Evolutionary conservation across 176 grass and related monocot species (phyloP), one percentile per base, ranked within the genome.

Genomic region (Oryza meyeriana): DNA sequence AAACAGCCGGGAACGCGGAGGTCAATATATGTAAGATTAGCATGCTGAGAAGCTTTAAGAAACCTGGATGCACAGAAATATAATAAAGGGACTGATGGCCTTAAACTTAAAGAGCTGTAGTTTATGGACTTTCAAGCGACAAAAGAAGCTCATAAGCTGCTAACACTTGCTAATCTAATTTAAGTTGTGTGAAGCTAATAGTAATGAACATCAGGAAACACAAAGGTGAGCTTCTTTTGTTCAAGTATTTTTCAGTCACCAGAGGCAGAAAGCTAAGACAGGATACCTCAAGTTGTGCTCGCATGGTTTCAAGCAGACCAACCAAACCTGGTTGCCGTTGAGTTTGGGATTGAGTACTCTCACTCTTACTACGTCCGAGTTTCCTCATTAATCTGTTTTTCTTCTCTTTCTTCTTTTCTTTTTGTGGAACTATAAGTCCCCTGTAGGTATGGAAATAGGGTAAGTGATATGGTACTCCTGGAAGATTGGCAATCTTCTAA

Each of bases 401-500:
- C 85, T 89, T 98, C 74, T 93, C 90, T 88, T 95, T 95, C 89
- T 95, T 98, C 79, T 95, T 95, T 88, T 99, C 96, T 89, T 95
- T 99, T 68, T 84, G 81, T 71, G 93, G 93, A 74, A 99, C 93
- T 90, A 99, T 93, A 66, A 99, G 90, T 59, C 93, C 90, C 82
- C 96, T 99, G 82, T 33, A 85, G 72, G 85, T 10, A 83, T 27
- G 26, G 28, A 52, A 80, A 87, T 55, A 75, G 65, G 18, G 32
- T 72, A 85, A 40, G 39, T 78, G 36, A 66, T 76, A 64, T 73
- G 61, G 84, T 86, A 65, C 41, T 80, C 72, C 26, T 71, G 30
- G 6, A 81, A 82, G 27, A 64, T 32, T 6, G 64, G 20, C 2
- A 6, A 69, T 58, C 18, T 45, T 87, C 4, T 48, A 50, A 79